Evolutionary conservation across 495 filamentous ascomycete genomes (phyloP).

Genomic region (Annulohypoxylon maeteangense): DNA sequence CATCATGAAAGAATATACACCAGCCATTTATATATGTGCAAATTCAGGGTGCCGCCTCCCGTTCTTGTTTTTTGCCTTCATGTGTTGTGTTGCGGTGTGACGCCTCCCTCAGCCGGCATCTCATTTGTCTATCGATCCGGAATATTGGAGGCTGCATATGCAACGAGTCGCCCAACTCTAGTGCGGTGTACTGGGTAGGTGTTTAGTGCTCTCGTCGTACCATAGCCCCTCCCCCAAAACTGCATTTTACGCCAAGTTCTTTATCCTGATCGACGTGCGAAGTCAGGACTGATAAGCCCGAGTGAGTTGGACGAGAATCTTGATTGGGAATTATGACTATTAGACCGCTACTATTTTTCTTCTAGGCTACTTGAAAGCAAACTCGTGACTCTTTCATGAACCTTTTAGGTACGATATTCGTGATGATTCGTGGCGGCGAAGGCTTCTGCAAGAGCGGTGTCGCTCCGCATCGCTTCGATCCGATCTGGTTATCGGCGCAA

Average conservation of each 20-base stretch:
- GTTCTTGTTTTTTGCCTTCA: neutral
- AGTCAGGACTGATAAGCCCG: neutral
- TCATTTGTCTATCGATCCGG: slow-evolving; percentile 32
- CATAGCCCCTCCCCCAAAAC: slow-evolving; percentile 1
- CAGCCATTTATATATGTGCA: slow-evolving; percentile 26
- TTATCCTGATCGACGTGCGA: slow-evolving; percentile 10
- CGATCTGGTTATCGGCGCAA: neutral
- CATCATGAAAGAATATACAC: slow-evolving; percentile 37
- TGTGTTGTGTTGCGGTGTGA: slow-evolving; percentile 38
- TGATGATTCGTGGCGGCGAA: neutral
- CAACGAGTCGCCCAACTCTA: slow-evolving; percentile 18
- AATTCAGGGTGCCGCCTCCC: neutral
- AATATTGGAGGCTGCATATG: slow-evolving; percentile 40
- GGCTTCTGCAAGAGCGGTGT: neutral
- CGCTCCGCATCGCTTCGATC: neutral
- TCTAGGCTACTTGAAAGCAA: neutral
- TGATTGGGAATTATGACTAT: neutral
- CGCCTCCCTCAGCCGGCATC: slow-evolving; percentile 9
- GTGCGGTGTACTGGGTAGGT: slow-evolving; percentile 4
- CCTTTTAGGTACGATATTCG: too few species aligned
- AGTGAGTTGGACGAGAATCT: neutral
- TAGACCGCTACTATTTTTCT: too few species aligned
- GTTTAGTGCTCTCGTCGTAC: slow-evolving; percentile 6
- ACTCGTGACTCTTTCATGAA: neutral
- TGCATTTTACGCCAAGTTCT: neutral